Evolutionary conservation across 2,329 filamentous ascomycete species (phyloP).

Genomic region (Pseudopyricularia cyperi): DNA sequence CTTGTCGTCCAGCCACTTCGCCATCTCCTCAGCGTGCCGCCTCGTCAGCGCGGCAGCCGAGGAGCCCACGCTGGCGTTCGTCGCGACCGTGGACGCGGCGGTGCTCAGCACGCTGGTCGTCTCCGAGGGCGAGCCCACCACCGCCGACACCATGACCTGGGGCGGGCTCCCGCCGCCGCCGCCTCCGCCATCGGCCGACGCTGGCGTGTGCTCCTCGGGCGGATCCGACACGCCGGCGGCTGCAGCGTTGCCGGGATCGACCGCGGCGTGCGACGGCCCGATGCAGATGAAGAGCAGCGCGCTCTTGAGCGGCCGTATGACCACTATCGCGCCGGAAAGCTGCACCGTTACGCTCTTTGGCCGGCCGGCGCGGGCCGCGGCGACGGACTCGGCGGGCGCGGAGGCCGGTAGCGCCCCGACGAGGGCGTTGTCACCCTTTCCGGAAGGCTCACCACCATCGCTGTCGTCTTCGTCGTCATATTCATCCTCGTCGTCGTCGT

Average conservation of each 20-base stretch:
- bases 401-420: slow-evolving; percentile 5
- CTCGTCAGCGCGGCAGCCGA: slow-evolving; percentile 37
- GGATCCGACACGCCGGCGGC: slow-evolving; percentile 1
- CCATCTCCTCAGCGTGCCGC: slow-evolving; percentile 45
- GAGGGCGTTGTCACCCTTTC: slow-evolving; percentile 5
- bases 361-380: neutral
- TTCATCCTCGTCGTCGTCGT: slow-evolving; percentile 8
- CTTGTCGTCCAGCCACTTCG: slow-evolving; percentile 46
- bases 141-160: slow-evolving; percentile 56
- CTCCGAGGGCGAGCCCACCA: slow-evolving; percentile 25
- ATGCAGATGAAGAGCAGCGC: slow-evolving; percentile 50
- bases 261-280: slow-evolving; percentile 24
- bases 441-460: slow-evolving; percentile 7
- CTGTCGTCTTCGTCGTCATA: slow-evolving; percentile 11
- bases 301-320: slow-evolving; percentile 43
- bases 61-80: slow-evolving; percentile 22
- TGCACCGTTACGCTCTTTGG: slow-evolving; percentile 37
- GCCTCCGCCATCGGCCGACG: neutral
- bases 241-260: slow-evolving; percentile 7
- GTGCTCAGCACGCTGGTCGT: slow-evolving; percentile 33
- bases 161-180: slow-evolving; percentile 15
- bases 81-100: slow-evolving; percentile 29
- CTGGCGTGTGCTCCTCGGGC: slow-evolving; percentile 18
- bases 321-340: slow-evolving; percentile 40
- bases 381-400: slow-evolving; percentile 1